Evolutionary conservation across 2,329 filamentous ascomycete species (phyloP), one percentile per base, ranked within the genome.

Genomic region (Stachybotrys chartarum): DNA sequence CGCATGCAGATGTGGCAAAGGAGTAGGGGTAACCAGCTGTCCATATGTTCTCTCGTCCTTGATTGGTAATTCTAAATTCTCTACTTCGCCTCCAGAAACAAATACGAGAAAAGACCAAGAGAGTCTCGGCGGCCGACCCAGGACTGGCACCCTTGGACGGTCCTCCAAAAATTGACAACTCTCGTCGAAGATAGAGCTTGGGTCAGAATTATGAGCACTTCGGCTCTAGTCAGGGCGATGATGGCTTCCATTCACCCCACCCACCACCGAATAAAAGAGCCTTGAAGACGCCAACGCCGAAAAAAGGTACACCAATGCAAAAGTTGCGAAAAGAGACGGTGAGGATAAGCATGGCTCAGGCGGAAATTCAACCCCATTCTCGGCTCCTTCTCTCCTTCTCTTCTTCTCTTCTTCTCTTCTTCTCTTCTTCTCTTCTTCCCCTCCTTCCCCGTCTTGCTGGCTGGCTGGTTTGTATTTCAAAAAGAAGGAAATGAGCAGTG

Each of bases 231-330:
- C 24, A 24, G 24, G 24, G 24, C 24, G 35, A 42, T 3, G 5
- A 42, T 42, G 35, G 35, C 14, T 42, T 24, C 24, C 24, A 24
- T 24, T 24, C 24, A 24, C 4, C 24, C 24, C 24, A 24, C 24
- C 24, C 24, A 24, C 24, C 24, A 24, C 24, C 24, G 24, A 42
- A 42, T 42, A 42, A 14, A 10, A 42, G 35, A 24, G 39, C 39
- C 59, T 61, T 61, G 56, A 57, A 59, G 61, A 68, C 68, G 66
- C 68, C 68, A 63, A 69, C 68, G 67, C 68, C 68, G 57, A 62
- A 63, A 24, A 24, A 4, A 61, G 58, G 63, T 66, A 59, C 63
- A 61, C 61, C 58, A 59, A 63, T 59, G 61, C 49, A 48, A 62
- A 61, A 53, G 54, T 58, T 60, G 55, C 50, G 55, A 57, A 47